Evolutionary conservation across 495 filamentous ascomycete species (phyloP).

Genomic region (Pyrenula aspistea): DNA sequence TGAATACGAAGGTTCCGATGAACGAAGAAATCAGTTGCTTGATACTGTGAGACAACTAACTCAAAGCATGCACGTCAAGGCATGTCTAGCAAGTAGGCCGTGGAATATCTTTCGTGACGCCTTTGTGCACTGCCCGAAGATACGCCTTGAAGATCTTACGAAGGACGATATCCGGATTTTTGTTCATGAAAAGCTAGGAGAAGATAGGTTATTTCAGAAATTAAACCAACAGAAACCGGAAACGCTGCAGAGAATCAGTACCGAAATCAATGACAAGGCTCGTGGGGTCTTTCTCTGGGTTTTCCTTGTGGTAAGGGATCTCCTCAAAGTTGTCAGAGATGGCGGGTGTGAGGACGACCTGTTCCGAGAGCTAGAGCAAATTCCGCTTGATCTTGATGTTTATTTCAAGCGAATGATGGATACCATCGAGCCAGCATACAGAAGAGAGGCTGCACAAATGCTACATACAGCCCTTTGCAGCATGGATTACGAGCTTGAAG

Average conservation of each 20-base stretch:
- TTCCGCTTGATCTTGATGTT: slow-evolving; percentile 14
- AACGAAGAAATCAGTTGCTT: slow-evolving; percentile 7
- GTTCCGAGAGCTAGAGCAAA: slow-evolving; percentile 5
- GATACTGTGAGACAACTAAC: not conserved
- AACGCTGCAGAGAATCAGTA: slow-evolving; percentile 1
- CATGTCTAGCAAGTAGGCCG: slow-evolving; percentile 38
- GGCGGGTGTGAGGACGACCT: slow-evolving; percentile 13
- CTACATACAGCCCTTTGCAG: not conserved
- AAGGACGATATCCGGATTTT: slow-evolving; percentile 17
- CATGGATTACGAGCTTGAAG: not conserved
- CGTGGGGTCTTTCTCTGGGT: slow-evolving; percentile 31
- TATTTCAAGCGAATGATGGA: not conserved
- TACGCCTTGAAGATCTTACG: slow-evolving; percentile 20
- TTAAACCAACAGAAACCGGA: not conserved
- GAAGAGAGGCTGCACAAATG: not conserved
- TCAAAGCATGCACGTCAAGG: slow-evolving; percentile 19
- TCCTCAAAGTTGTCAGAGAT: slow-evolving; percentile 18
- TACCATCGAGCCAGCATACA: not conserved
- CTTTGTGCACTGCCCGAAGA: slow-evolving; percentile 11
- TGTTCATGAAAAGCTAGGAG: slow-evolving; percentile 13
- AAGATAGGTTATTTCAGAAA: slow-evolving; percentile 2
- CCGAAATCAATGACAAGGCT: slow-evolving; percentile 13
- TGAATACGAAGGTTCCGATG: slow-evolving; percentile 25
- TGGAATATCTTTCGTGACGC: slow-evolving; percentile 31
- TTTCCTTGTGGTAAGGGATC: slow-evolving; percentile 14